Evolutionary conservation across 108 stramenopile species (phyloP), one percentile per base, ranked within the genome.

Genomic region (Nitzschia inconspicua): DNA sequence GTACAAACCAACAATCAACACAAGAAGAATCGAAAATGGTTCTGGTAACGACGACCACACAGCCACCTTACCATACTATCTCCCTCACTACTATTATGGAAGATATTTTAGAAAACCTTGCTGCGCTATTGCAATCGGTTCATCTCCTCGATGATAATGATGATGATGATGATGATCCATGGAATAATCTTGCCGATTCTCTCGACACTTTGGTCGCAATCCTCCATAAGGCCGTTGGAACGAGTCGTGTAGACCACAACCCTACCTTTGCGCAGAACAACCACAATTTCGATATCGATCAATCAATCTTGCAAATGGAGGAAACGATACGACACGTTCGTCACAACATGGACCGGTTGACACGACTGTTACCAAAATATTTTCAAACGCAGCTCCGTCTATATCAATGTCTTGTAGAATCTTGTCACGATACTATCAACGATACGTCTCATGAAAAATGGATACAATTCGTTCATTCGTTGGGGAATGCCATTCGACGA

Each of bases 301-400:
- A 35, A 2, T 32, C 46, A 44, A 22, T 63, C n/a, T 41, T 63
- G 49, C 9, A 29, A 2, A 50, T 67, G 10, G 66, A 67, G 41
- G 22, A 63, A 19, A 34, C n/a, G 7, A n/a, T 29, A 0, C 57
- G 43, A 23, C 31, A 59, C 4, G 34, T 68, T 31, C 58, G 56
- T 7, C 47, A 36, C 14, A 34, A 49, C 14, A 32, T 58, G 26
- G 40, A 31, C 64, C 23, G 13, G 31, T n/a, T 61, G 24, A 29
- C 60, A 4, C 2, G 47, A 47, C 7, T 37, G 18, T 20, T 44
- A 29, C 11, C 19, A 31, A 48, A 25, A n/a, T 1, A 14, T 2
- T 16, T 44, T 13, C 11, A 46, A 14, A 37, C 32, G 42, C 41
- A 42, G 32, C 36, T 31, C 28, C n/a, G 29, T 13, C 19, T 30